Evolutionary conservation across 495 filamentous ascomycete species (phyloP).

Genomic region (Bacidia gigantensis): DNA sequence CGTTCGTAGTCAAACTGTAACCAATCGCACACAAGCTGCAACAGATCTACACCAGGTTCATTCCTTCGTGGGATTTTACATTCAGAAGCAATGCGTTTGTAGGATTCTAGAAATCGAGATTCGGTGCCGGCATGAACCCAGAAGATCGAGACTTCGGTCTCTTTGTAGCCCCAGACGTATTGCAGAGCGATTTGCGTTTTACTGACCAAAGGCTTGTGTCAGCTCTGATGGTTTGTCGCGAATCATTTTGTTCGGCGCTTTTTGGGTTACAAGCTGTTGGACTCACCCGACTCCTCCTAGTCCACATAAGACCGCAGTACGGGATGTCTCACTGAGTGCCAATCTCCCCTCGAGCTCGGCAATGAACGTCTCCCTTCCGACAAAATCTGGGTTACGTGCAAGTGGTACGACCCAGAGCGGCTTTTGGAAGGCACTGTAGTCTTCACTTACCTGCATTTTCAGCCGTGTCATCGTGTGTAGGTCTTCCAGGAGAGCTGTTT

Average conservation of each 20-base stretch:
- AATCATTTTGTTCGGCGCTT: conserved; percentile 1
- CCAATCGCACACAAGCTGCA: conserved; percentile 29
- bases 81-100: conserved; percentile 26
- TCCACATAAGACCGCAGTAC: conserved; percentile 10
- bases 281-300: conserved; percentile 15
- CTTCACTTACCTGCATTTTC: conserved; percentile 7
- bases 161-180: conserved; percentile 24
- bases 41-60: conserved; percentile 28
- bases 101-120: conserved; percentile 29
- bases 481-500: conserved; percentile 6
- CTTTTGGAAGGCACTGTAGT: conserved; percentile 1
- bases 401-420: conserved; percentile 20
- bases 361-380: conserved; percentile 20
- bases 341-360: conserved; percentile 19
- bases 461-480: not conserved
- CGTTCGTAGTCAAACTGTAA: conserved; percentile 24
- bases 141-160: conserved; percentile 34
- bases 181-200: conserved; percentile 31
- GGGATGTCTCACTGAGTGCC: conserved; percentile 12
- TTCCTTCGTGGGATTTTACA: conserved; percentile 24
- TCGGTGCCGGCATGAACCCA: conserved; percentile 34
- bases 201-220: conserved; percentile 14
- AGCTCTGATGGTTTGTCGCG: not conserved
- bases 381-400: conserved; percentile 24
- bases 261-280: not conserved